Evolutionary conservation across 257 asterid species (phyloP), one percentile per base, ranked within the genome.

Genomic region (Solanum ossicruentum): DNA sequence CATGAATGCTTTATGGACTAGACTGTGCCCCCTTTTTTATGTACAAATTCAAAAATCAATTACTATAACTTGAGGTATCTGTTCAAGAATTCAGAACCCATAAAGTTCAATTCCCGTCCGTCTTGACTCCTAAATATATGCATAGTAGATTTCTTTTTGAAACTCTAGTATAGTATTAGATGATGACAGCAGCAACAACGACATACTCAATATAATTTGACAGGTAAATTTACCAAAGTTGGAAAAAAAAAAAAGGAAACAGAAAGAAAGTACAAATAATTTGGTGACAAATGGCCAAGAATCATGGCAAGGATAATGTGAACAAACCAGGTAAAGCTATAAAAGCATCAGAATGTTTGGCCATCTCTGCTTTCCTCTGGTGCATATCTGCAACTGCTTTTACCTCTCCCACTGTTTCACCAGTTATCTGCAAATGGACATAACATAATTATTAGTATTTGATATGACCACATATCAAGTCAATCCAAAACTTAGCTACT

Each of bases 361-460:
- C 87, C 91, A 89, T 89, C 80, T 89, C 91, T 3, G 91, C 91
- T 84, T 89, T 89, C 43, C 91, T 85, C 65, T 89, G 90, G 84
- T 89, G 91, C 91, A 89, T 89, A 67, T 89, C 88, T 56, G 87
- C 89, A 41, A 89, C 91, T 21, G 91, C 86, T 83, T 87, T 89
- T n/a, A 89, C 89, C 81, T 89, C 89, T 8, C 91, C 91, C 60
- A 89, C 91, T 16, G 88, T 85, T 72, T 89, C 91, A 55, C 91
- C 91, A 47, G 89, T 85, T 80, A 89, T 87, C 91, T 89, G 85
- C 57, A 60, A 32, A 61, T 7, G 54, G 8, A 36, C 55, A 41
- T 69, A 67, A 18, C 58, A 45, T 60, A 26, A 65, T 66, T 69
- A 36, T 69, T 69, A 10, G 77, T 16, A 57, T 17, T 67, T 67